phyloP scores from a whole-genome alignment of 257 asterid species.

The Thymus mandschuricus region DNA sequence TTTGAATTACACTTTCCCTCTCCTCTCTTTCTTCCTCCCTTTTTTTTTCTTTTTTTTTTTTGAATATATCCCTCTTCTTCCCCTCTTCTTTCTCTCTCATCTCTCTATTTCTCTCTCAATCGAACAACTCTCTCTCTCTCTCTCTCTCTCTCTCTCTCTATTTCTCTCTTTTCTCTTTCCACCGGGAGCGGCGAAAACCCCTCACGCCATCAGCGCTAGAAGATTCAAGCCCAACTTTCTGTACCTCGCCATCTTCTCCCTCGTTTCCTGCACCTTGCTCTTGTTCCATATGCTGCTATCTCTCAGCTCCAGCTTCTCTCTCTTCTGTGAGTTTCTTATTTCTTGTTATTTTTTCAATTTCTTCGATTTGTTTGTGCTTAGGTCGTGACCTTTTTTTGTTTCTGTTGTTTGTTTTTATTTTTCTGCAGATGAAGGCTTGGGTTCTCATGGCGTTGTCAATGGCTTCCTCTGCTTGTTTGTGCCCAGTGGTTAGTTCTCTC shows the following conservation, averaged over 20 bases:
- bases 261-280: conserved; percentile 62
- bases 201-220: conserved; percentile 31
- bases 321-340: conserved; percentile 57
- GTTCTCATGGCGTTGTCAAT: conserved; percentile 31
- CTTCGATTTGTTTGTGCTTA: conserved; percentile 8
- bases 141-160: no score
- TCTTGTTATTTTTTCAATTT: neutral
- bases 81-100: no score
- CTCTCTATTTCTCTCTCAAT: no score
- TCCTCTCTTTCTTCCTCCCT: no score
- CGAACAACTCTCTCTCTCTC: no score
- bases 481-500: conserved; percentile 58
- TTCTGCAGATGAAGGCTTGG: conserved; percentile 55
- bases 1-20: no score
- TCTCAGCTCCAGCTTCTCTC: conserved; percentile 49
- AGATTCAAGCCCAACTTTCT: conserved; percentile 61
- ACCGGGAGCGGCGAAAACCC: conserved; percentile 37
- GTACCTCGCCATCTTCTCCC: conserved; percentile 44
- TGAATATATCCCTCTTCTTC: no score
- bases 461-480: conserved; percentile 62
- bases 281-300: conserved; percentile 53
- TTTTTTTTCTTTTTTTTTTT: no score
- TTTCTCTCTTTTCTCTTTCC: no score
- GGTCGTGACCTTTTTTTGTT: conserved; percentile 7
- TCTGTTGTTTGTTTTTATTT: neutral